These are phyloP conservation scores for Podospora fimiseda DNA, from an alignment of 495 filamentous ascomycete species.

Conservation along the genomic window DNA sequence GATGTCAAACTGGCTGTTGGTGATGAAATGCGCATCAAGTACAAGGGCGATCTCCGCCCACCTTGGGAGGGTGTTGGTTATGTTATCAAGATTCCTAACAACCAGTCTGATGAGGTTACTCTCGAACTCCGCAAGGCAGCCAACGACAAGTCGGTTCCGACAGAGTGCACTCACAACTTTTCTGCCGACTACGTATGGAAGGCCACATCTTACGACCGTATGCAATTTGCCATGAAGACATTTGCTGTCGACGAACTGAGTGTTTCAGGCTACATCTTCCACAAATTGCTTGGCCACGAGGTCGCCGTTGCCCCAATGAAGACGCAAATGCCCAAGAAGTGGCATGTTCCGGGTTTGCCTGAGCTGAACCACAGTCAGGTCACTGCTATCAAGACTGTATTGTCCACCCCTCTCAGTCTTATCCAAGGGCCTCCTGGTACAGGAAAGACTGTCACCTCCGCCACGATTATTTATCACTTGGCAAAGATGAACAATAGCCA, in stretches of 20 bases:
- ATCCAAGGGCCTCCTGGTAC: constrained; percentile 97
- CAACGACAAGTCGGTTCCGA: constrained; percentile 90
- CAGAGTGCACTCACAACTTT: constrained; percentile 97
- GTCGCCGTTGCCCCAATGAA: constrained; percentile 96
- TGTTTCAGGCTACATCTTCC: constrained; percentile 98
- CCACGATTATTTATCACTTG: constrained; percentile 96
- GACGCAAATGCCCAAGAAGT: constrained; percentile 92
- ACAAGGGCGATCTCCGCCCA: constrained; percentile 87
- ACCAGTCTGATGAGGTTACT: constrained; percentile 96
- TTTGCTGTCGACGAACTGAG: constrained; percentile 98
- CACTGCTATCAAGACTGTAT: constrained; percentile 89
- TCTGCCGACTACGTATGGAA: constrained; percentile 99
- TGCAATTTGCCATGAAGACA: constrained; percentile 99
- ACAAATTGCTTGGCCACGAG: constrained; percentile 92
- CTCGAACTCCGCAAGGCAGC: constrained; percentile 72
- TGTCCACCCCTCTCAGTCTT: constrained; percentile 86
- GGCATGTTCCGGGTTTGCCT: constrained; percentile 89
- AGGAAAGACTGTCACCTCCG: constrained; percentile 98
- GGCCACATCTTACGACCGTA: constrained; percentile 96
- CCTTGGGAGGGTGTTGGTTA: constrained; percentile 99
- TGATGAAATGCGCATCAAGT: constrained; percentile 96
- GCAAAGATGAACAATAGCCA: constrained; percentile 92
- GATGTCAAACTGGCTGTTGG: constrained; percentile 98
- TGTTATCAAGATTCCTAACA: constrained; percentile 99
- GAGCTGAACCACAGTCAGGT: constrained; percentile 96